Evolutionary conservation across 257 asterid genomes (phyloP).

Genomic region (Jaltomata sinuosa): DNA sequence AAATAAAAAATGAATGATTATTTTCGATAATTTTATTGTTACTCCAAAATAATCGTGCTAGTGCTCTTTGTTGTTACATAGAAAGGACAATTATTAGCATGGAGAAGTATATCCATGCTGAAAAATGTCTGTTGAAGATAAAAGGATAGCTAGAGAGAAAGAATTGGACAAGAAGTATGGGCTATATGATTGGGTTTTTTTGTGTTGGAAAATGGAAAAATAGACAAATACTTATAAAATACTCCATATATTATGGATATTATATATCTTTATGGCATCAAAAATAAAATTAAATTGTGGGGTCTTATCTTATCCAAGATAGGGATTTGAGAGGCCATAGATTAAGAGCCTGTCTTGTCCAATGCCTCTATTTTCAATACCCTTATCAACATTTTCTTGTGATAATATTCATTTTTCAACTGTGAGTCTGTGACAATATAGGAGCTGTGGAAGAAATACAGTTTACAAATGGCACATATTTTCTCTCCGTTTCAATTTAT

Average conservation of each 20-base stretch:
- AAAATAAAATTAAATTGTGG: slow-evolving; percentile 19
- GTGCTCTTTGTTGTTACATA: no score
- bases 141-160: neutral
- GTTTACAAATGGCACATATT: no score
- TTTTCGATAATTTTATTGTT: no score
- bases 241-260: neutral
- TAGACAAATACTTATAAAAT: neutral
- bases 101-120: neutral
- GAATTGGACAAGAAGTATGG: slow-evolving; percentile 2
- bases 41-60: no score
- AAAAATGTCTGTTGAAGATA: neutral
- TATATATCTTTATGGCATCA: neutral
- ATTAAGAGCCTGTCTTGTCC: slow-evolving; percentile 29
- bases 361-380: slow-evolving; percentile 11
- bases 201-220: neutral
- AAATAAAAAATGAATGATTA: no score
- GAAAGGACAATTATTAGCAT: neutral
- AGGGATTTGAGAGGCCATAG: slow-evolving; percentile 36
- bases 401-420: neutral
- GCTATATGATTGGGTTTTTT: neutral
- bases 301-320: slow-evolving; percentile 47
- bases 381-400: slow-evolving; percentile 26
- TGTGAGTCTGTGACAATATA: neutral
- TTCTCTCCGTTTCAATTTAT: no score
- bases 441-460: no score